A percentile compares a stretch with the other conserved stretches of the same genome.
These are phyloP conservation scores for Gyrodon lividus DNA, from an alignment of 768 basidiomycete species.

Conservation along the genomic window DNA sequence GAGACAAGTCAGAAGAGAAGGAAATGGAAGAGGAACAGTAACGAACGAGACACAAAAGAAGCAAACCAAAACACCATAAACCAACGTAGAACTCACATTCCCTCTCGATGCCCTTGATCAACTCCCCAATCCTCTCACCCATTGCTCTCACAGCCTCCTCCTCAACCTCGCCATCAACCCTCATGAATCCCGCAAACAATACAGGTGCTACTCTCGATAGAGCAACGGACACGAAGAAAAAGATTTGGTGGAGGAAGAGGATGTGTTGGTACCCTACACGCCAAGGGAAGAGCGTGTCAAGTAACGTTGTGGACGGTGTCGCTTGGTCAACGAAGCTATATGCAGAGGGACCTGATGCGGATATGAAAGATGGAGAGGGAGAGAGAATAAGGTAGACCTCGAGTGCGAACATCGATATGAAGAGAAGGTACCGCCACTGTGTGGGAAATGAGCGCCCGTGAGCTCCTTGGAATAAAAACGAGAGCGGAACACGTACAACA, in stretches of 20 bases:
- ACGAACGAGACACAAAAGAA: no score
- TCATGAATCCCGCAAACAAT: constrained; percentile 44
- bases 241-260: constrained; percentile 72
- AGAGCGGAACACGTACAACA: constrained; percentile 52
- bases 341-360: constrained; percentile 5
- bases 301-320: constrained; percentile 24
- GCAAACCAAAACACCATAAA: neutral
- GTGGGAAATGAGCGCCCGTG: constrained; percentile 9
- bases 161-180: constrained; percentile 28
- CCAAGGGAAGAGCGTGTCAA: constrained; percentile 52
- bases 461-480: neutral
- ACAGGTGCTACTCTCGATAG: constrained; percentile 69
- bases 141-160: constrained; percentile 34
- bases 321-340: constrained; percentile 25
- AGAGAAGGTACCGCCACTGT: constrained; percentile 83
- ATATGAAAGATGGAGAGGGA: constrained; percentile 43
- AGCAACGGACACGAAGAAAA: constrained; percentile 71
- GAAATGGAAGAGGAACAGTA: no score
- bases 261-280: constrained; percentile 77
- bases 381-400: constrained; percentile 68
- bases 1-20: constrained; percentile 3
- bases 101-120: constrained; percentile 47
- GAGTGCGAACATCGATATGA: constrained; percentile 53
- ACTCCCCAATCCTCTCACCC: constrained; percentile 42
- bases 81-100: constrained; percentile 44